phyloP scores from a whole-genome alignment of 2,329 filamentous ascomycete genomes.

The Hypomyces perniciosus region DNA sequence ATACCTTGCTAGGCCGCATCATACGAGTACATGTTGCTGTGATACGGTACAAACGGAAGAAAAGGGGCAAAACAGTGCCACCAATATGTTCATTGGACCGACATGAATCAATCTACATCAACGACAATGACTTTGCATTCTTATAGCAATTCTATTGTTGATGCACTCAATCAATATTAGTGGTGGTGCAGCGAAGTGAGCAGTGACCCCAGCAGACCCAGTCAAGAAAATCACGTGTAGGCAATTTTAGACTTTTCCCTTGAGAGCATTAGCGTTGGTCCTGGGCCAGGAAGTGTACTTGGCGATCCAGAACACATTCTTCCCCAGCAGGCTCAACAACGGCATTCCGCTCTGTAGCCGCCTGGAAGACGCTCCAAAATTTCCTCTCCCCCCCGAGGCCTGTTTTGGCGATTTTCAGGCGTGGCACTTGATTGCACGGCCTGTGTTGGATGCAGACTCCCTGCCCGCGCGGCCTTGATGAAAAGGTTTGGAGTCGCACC shows the following conservation, averaged over 20 bases:
- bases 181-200: too few species aligned
- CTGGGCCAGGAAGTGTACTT: conserved; percentile 15
- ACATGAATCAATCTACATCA: too few species aligned
- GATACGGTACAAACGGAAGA: too few species aligned
- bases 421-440: conserved; percentile 23
- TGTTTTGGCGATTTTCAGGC: conserved; percentile 17
- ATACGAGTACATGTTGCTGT: too few species aligned
- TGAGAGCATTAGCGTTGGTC: conserved; percentile 24
- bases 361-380: conserved; percentile 18
- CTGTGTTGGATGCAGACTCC: conserved; percentile 27
- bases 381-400: conserved; percentile 9
- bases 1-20: too few species aligned
- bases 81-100: too few species aligned
- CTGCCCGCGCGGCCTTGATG: conserved; percentile 29
- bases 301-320: conserved; percentile 36
- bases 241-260: conserved; percentile 24
- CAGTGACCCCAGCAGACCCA: too few species aligned
- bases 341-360: conserved; percentile 23
- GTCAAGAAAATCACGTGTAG: conserved; percentile 26
- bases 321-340: conserved; percentile 26
- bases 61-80: too few species aligned
- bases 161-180: too few species aligned
- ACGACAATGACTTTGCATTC: too few species aligned
- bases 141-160: too few species aligned
- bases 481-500: conserved; percentile 38